Percentiles rank a stretch among this genome's conserved stretches.
Conservation (phyloP, 164 flowering plant genomes). For the Dillenia turbinata region DNA sequence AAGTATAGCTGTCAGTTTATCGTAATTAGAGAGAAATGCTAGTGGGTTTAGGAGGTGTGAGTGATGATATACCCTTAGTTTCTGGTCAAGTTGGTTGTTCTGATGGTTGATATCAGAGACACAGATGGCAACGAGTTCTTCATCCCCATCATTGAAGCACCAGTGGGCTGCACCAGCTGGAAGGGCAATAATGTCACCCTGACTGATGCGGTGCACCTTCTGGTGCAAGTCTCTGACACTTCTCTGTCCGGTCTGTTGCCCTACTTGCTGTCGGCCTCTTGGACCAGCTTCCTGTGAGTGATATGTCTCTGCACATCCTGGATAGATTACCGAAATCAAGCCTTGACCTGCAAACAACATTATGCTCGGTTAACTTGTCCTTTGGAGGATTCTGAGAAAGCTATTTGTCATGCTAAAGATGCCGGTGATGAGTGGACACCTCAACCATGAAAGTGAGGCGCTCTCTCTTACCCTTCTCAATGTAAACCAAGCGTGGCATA, state of each 20-base stretch:
- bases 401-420: too few species aligned
- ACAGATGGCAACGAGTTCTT: conserved; percentile 33
- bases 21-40: neutral
- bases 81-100: conserved; percentile 59
- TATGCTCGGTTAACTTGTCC: too few species aligned
- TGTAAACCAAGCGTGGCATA: conserved; percentile 29
- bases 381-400: too few species aligned
- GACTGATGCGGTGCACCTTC: conserved; percentile 37
- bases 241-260: neutral
- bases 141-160: conserved; percentile 48
- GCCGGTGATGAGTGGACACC: too few species aligned
- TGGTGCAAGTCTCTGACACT: conserved; percentile 48
- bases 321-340: conserved; percentile 21
- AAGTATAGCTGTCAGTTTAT: too few species aligned
- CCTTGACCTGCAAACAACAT: conserved; percentile 24
- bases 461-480: conserved; percentile 20
- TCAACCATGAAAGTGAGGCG: too few species aligned
- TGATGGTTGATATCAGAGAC: conserved; percentile 43
- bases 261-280: conserved; percentile 5
- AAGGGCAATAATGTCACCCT: conserved; percentile 56
- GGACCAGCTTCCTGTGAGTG: conserved; percentile 9
- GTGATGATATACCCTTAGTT: conserved; percentile 27
- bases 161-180: conserved; percentile 61
- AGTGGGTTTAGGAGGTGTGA: too few species aligned
- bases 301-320: conserved; percentile 43